A percentile compares a stretch with the other conserved stretches of the same genome.
Evolutionary conservation across 805 yeast genomes (phyloP).

Genomic region (Yarrowia sp.): DNA sequence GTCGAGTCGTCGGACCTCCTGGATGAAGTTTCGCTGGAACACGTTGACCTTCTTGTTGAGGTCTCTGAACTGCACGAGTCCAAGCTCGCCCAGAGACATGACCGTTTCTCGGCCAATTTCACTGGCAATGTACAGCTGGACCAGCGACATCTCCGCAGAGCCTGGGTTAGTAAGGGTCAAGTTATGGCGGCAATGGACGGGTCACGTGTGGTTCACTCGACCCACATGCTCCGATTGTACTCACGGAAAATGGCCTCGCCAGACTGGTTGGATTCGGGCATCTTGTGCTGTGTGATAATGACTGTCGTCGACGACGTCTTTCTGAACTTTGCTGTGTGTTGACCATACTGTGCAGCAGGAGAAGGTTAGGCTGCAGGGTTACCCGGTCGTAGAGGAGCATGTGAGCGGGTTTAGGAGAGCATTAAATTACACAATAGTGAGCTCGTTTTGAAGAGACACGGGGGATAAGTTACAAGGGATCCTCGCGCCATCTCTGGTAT

Average conservation of each 20-base stretch:
- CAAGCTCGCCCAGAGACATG: constrained; percentile 81
- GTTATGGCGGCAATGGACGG: not conserved
- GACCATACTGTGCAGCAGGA: not conserved
- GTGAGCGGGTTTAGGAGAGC: not conserved
- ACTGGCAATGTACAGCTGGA: constrained; percentile 85
- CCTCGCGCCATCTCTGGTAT: not conserved
- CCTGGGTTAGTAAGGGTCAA: constrained; percentile 39
- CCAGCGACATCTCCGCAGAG: constrained; percentile 96
- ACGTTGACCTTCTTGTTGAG: constrained; percentile 73
- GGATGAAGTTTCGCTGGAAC: constrained; percentile 88
- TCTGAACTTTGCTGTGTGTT: constrained; percentile 19
- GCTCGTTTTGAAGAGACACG: too few relatives aligned
- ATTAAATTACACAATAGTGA: not conserved
- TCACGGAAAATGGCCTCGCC: constrained; percentile 41
- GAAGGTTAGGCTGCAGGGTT: not conserved
- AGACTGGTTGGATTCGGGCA: constrained; percentile 21
- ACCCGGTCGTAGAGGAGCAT: not conserved
- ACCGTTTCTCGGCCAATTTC: constrained; percentile 86
- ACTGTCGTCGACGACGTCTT: constrained; percentile 20
- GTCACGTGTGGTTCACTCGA: not conserved
- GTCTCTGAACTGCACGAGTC: constrained; percentile 84
- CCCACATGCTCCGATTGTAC: constrained; percentile 24
- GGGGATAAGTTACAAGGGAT: too few relatives aligned
- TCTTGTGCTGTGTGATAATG: not conserved
- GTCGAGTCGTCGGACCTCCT: constrained; percentile 78